Base-by-base conservation (phyloP, 805 yeast genomes). In the Priceomyces melissophilus region DNA sequence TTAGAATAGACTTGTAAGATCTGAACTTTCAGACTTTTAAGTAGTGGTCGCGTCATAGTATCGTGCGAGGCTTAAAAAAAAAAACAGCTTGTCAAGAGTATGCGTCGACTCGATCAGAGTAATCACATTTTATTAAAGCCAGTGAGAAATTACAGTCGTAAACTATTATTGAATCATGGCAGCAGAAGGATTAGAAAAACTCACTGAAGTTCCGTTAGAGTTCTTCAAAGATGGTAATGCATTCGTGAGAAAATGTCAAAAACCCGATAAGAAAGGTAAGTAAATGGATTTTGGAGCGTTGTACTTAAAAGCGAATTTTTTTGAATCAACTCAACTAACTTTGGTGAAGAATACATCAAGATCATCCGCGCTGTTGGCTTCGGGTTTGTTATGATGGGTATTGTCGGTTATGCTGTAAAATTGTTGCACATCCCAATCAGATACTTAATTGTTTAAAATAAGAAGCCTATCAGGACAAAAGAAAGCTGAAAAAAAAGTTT, bases 341-440 rank as follows among this genome's bases (percentile, higher is more conserved):
- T 26, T 11, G 4, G n/a, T 16, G 27, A 37, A 78, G 99, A 91
- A 70, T 91, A 87, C 75, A 55, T 82, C 44, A 84, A 84, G 67
- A 85, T 91, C 60, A 78, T 93, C 49, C 85, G 93, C 69, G 97
- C 97, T 39, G 98, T 91, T 39, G 98, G 98, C 57, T 76, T 90
- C 49, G 99, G 99, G 53, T 91, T 91, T 69, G 73, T 91, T 55
- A 91, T 91, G 80, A 93, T 91, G 90, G 99, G 99, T 60, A 84
- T 87, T 57, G 95, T 93, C 58, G 99, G 99, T 43, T 91, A 89
- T 71, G 86, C 83, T 58, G 93, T 93, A 69, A 91, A 91, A 72
- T 79, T 91, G 58, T 75, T 90, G 56, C 97, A 90, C 71, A 90
- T 90, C 58, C 97, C 97, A 61, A 88, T 90, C 73, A 85, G 96